Evolutionary conservation across 768 basidiomycete species (phyloP), one percentile per base, ranked within the genome.

Genomic region (Candolleomyces efflorescens): DNA sequence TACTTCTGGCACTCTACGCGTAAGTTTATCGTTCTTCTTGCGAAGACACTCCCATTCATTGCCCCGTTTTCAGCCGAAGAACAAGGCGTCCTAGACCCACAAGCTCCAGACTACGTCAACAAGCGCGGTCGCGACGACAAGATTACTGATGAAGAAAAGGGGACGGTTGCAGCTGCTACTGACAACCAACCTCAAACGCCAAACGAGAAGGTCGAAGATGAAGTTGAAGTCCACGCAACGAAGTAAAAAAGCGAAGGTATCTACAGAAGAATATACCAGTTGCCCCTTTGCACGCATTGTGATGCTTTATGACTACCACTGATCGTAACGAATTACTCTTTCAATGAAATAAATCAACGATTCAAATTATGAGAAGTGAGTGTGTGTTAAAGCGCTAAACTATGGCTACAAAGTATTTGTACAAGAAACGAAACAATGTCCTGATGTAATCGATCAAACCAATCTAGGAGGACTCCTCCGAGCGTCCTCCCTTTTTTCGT

Each of bases 1-100:
- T 94, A 94, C 72, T 94, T 94, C 76, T 94, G 92, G 91, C 75
- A 81, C 68, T 82, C 87, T 6, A 86, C 86, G 37, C 92, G 91
- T 92, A 74, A 65, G 91, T 79, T 53, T 50, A 36, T 38, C 24
- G 60, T 53, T 37, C 10, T 18, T 4, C 53, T 3, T 32, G 15
- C 43, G 32, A 32, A 32, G 38, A 36, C 22, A 59, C 12, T n/a
- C 56, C 10, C 24, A 24, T 23, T 1, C 24, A 36, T 23, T 22
- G 51, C 20, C 2, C 46, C 37, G 49, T 56, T 13, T 63, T 6
- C 64, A 90, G 89, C 87, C 54, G 90, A 90, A 65, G 84, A 86
- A 58, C 88, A 91, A 69, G 90, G 89, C 32, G 76, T 79, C 53
- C 63, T 84, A 45, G 72, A 87, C 62, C 83, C 85, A 3, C 74